phyloP scores from a whole-genome alignment of 2,329 filamentous ascomycete genomes.

The Fusarium multiceps region DNA sequence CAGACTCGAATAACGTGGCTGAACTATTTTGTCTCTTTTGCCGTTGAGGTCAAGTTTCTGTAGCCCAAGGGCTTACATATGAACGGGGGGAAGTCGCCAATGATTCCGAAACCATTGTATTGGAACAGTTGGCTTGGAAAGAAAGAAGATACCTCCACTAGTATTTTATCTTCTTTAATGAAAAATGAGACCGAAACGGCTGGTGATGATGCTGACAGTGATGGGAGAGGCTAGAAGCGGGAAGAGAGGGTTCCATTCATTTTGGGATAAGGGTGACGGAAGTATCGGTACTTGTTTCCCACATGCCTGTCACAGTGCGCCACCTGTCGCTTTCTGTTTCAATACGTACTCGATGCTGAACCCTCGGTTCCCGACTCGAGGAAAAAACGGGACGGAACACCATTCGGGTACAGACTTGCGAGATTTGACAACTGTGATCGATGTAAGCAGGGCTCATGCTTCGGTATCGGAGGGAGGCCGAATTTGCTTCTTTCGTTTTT shows the following conservation, averaged over 20 bases:
- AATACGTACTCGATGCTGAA: constrained; percentile 12
- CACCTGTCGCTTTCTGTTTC: constrained; percentile 24
- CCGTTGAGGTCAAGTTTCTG: not conserved
- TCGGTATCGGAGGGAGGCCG: not conserved
- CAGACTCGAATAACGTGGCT: not conserved
- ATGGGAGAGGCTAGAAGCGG: constrained; percentile 31
- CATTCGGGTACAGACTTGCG: constrained; percentile 39
- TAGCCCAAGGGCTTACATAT: not conserved
- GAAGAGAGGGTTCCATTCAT: constrained; percentile 38
- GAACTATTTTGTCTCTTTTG: not conserved
- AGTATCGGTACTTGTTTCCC: constrained; percentile 39
- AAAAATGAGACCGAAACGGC: constrained; percentile 20
- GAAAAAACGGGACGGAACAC: constrained; percentile 15
- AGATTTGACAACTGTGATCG: constrained; percentile 24
- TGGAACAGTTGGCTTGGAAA: not conserved
- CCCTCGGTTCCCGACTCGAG: constrained; percentile 30
- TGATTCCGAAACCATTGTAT: not conserved
- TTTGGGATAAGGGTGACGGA: constrained; percentile 27
- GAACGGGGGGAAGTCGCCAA: not conserved
- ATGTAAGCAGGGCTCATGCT: constrained; percentile 2
- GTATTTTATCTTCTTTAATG: constrained; percentile 10
- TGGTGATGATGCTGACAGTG: constrained; percentile 11
- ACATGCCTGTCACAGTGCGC: constrained; percentile 41
- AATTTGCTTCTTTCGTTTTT: not conserved
- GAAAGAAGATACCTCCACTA: constrained; percentile 13